Evolutionary conservation across 768 basidiomycete species (phyloP).

Genomic region (Rhodosporidiobolus odoratus): DNA sequence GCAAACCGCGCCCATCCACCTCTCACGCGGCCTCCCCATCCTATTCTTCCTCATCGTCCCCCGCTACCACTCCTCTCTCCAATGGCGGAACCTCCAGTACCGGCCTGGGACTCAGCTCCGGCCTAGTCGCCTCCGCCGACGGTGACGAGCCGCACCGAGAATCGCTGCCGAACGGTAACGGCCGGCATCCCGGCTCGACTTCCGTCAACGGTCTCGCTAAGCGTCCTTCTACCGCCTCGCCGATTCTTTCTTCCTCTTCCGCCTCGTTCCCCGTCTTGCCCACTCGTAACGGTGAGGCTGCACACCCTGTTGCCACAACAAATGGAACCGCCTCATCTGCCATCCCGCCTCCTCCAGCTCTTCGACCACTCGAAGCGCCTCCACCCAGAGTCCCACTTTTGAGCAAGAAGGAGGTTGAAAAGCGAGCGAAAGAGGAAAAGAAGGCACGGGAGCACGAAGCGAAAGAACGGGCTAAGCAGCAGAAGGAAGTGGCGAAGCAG

Average conservation of each 20-base stretch:
- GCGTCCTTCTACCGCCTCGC: slow-evolving; percentile 14
- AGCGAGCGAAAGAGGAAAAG: slow-evolving; percentile 31
- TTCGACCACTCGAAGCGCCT: neutral
- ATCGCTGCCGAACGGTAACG: neutral
- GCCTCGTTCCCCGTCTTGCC: neutral
- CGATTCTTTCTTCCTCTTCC: neutral
- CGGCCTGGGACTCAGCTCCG: slow-evolving; percentile 12
- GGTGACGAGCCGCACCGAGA: neutral
- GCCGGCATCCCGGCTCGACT: neutral
- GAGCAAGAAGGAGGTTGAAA: slow-evolving; percentile 32
- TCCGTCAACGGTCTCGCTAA: neutral
- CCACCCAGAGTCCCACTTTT: neutral
- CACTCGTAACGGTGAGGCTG: neutral
- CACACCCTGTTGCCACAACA: no score
- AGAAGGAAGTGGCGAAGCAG: slow-evolving; percentile 29
- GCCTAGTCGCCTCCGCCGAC: neutral
- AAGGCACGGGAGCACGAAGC: slow-evolving; percentile 32
- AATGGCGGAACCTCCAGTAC: neutral
- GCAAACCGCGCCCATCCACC: neutral
- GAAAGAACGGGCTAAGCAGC: slow-evolving; percentile 22
- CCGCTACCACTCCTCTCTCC: no score
- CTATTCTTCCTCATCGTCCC: neutral
- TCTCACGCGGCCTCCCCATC: slow-evolving; percentile 6
- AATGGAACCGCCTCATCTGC: neutral
- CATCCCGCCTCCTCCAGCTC: neutral